Base-by-base conservation (phyloP, 2,329 filamentous ascomycete genomes). In the Furcasterigmium furcatum region DNA sequence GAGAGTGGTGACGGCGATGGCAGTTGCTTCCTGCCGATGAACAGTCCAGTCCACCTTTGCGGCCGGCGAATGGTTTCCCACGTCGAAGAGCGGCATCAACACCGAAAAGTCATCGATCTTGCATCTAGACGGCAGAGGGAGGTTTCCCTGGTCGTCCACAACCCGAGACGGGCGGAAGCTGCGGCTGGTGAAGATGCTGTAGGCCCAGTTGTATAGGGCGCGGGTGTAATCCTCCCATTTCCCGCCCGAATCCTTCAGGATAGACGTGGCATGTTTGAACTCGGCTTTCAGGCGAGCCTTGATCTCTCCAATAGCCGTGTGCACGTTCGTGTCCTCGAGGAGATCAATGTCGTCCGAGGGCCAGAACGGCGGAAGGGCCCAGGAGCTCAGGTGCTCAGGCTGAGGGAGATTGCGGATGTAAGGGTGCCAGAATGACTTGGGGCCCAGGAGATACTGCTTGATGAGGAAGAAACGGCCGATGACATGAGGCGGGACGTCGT, bases 1-100 rank as follows among this genome's bases (percentile, higher is more conserved):
- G 32, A 43, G 32, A 81, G 18, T 52, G 39, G 13, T 53, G 3
- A 74, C 68, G 9, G 16, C 18, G n/a, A 12, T 18, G n/a, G 16
- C 9, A 8, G 34, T 18, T 14, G 4, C 34, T 19, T 18, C n/a
- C 9, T 36, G 34, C 10, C 34, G 34, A 9, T 36, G n/a, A 16
- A 18, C 18, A 20, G 76, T 69, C 86, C 86, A 90, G 35, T 71
- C 64, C 1, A 83, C 76, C 35, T 73, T 66, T 0, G 82, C 75
- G 18, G 76, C 65, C 40, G 84, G 82, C 43, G 79, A 77, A 58
- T 91, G 87, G 57, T 91, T 91, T 10, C 80, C 80, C 22, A 90
- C 72, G 58, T 91, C 87, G 46, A 88, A 77, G 4, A 89, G 68
- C 2, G 87, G 87, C 27, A 89, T 70, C 5, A 91, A 69, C 8